A percentile compares a stretch with the other conserved stretches of the same genome.
These are phyloP conservation scores for Tetraselmis striata DNA, from an alignment of 139 green algal species.

Conservation along the genomic window DNA sequence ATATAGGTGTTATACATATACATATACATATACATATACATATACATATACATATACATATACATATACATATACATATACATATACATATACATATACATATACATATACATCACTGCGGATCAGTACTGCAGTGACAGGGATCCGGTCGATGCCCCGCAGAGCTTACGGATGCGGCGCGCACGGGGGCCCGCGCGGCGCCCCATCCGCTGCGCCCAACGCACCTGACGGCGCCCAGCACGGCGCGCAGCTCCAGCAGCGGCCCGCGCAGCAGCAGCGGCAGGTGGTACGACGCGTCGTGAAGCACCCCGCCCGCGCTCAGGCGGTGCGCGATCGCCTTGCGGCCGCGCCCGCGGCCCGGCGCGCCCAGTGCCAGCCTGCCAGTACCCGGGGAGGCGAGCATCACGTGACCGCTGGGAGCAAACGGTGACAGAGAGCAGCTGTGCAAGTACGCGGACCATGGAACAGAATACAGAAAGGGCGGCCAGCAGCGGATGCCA, in stretches of 20 bases:
- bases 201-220: too few species aligned
- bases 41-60: not conserved
- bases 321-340: slow-evolving; percentile 39
- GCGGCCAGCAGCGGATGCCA: slow-evolving; percentile 28
- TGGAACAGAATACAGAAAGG: too few species aligned
- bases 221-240: slow-evolving; percentile 33
- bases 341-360: slow-evolving; percentile 47
- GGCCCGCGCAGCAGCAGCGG: slow-evolving; percentile 46
- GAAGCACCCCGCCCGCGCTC: slow-evolving; percentile 28
- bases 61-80: not conserved
- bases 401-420: slow-evolving; percentile 52
- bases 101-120: too few species aligned
- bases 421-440: too few species aligned
- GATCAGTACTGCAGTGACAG: too few species aligned
- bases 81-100: not conserved
- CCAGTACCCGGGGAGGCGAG: too few species aligned
- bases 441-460: too few species aligned
- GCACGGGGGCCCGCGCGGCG: too few species aligned
- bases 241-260: slow-evolving; percentile 14
- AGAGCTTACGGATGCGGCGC: too few species aligned
- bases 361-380: slow-evolving; percentile 31
- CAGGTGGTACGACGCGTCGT: slow-evolving; percentile 63
- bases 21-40: not conserved
- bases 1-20: not conserved
- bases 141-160: too few species aligned